Conservation (phyloP, 148 eudicot species). For the Diospyros kaki region DNA sequence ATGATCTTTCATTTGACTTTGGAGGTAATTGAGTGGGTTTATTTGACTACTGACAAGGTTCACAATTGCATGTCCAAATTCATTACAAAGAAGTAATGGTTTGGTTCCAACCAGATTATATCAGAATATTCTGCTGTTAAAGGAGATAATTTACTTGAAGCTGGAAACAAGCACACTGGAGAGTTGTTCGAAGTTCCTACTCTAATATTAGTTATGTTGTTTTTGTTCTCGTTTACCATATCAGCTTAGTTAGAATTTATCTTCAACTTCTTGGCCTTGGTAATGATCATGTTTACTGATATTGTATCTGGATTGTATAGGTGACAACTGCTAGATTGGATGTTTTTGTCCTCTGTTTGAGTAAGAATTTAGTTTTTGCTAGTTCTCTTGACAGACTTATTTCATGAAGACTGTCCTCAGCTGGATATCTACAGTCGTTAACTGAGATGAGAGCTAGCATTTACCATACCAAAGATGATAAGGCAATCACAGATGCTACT, state of each 20-base stretch:
- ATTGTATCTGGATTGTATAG: conserved; percentile 32
- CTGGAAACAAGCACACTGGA: neutral
- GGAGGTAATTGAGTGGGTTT: neutral
- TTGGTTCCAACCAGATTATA: neutral
- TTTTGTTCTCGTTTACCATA: neutral
- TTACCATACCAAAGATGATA: conserved; percentile 18
- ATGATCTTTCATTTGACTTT: neutral
- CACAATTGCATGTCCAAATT: neutral
- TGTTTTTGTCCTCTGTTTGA: conserved; percentile 65
- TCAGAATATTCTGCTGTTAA: neutral
- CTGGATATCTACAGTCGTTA: conserved; percentile 78
- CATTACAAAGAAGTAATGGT: neutral
- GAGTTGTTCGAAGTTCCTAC: neutral
- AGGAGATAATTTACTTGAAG: neutral
- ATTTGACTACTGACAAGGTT: neutral
- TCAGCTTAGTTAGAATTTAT: too few species aligned
- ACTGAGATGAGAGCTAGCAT: conserved; percentile 58
- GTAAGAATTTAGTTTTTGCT: conserved; percentile 81
- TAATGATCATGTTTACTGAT: conserved; percentile 2
- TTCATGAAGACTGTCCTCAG: conserved; percentile 45
- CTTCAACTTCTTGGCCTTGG: too few species aligned
- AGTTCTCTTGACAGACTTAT: conserved; percentile 74
- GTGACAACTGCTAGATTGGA: conserved; percentile 74
- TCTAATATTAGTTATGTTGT: neutral
- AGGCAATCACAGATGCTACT: conserved; percentile 22